Conservation (phyloP, 805 yeast genomes). For the Millerozyma miso region DNA sequence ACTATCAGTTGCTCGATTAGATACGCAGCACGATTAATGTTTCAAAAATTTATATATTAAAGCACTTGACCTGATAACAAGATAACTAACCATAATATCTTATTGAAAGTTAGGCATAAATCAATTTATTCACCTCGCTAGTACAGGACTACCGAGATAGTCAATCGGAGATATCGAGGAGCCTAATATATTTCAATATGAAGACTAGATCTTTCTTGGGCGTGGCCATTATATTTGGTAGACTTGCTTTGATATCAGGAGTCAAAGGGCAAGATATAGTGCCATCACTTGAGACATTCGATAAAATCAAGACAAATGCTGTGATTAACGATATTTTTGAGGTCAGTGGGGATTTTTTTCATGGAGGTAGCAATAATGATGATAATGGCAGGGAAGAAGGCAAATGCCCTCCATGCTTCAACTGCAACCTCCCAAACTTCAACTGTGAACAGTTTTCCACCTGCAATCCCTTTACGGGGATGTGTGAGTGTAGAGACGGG, state of each 20-base stretch:
- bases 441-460: constrained; percentile 84
- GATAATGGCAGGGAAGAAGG: constrained; percentile 18
- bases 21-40: not conserved
- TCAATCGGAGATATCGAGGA: not conserved
- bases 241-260: not conserved
- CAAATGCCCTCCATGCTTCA: constrained; percentile 87
- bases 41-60: not conserved
- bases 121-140: not conserved
- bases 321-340: constrained; percentile 23
- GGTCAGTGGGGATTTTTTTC: constrained; percentile 6
- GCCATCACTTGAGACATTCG: constrained; percentile 9
- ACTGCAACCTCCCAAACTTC: constrained; percentile 88
- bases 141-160: not conserved
- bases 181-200: not conserved
- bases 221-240: not conserved
- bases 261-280: not conserved
- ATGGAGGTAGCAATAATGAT: constrained; percentile 2
- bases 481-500: constrained; percentile 89
- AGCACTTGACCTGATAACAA: not conserved
- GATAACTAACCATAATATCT: too few species aligned
- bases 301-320: constrained; percentile 17
- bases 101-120: too few species aligned
- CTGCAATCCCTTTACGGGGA: constrained; percentile 87
- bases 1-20: not conserved
- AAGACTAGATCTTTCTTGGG: not conserved